Evolutionary conservation across 164 flowering plant genomes (phyloP).

Genomic region (Magnolia officinalis): DNA sequence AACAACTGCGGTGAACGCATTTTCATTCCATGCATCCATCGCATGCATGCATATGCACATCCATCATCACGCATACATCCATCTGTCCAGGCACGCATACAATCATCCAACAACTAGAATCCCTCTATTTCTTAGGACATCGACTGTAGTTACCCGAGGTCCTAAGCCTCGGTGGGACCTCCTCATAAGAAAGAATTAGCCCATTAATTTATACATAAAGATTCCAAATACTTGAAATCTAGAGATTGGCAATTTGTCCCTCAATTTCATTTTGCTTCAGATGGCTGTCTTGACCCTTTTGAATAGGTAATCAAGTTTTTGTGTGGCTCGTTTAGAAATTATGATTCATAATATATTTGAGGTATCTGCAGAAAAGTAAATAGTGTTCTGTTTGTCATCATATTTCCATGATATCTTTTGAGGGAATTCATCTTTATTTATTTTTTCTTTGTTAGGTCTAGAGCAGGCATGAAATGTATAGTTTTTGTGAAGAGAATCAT

Average conservation of each 20-base stretch:
- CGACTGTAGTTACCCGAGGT: neutral
- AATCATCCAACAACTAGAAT: too few relatives aligned
- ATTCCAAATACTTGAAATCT: neutral
- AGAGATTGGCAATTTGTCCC: neutral
- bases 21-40: too few relatives aligned
- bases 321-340: neutral
- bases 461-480: constrained; percentile 79
- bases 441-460: constrained; percentile 43
- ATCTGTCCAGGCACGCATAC: too few relatives aligned
- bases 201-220: too few relatives aligned
- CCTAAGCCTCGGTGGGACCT: neutral
- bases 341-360: neutral
- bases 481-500: constrained; percentile 87
- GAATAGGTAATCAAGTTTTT: neutral
- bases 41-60: too few relatives aligned
- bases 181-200: neutral
- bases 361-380: neutral
- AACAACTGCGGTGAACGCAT: too few relatives aligned
- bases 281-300: neutral
- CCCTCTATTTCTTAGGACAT: neutral
- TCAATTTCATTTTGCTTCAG: neutral
- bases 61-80: too few relatives aligned
- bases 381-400: neutral
- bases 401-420: neutral
- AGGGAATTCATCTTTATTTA: neutral